phyloP scores from a whole-genome alignment of 1,284 basidiomycete species.

The Moniliophthora roreri region DNA sequence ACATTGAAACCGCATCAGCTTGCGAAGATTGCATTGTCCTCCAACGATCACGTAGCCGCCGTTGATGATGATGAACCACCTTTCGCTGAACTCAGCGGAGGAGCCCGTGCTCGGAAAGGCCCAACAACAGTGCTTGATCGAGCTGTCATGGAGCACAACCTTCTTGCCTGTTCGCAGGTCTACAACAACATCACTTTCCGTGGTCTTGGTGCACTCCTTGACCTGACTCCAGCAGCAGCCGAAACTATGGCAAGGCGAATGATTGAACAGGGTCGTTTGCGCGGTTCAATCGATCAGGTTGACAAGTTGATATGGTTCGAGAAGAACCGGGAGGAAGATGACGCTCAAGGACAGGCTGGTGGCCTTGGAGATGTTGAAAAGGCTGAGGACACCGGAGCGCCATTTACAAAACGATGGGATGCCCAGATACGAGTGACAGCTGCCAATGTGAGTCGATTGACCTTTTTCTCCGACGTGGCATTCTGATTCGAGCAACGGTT shows the following conservation, averaged over 20 bases:
- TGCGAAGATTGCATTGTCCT: conserved; percentile 82
- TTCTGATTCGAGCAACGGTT: conserved; percentile 10
- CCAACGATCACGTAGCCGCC: conserved; percentile 74
- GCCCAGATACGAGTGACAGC: conserved; percentile 84
- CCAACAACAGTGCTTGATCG: conserved; percentile 96
- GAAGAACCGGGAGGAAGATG: conserved; percentile 76
- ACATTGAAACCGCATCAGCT: conserved; percentile 91
- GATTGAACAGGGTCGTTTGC: conserved; percentile 93
- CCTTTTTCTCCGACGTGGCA: conserved; percentile 3
- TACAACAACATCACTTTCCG: conserved; percentile 94
- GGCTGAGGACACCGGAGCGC: conserved; percentile 84
- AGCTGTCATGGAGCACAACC: conserved; percentile 98
- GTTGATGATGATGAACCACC: conserved; percentile 52
- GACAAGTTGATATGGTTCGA: conserved; percentile 93
- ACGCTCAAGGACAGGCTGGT: conserved; percentile 89
- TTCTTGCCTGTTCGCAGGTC: conserved; percentile 92
- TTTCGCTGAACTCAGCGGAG: conserved; percentile 39
- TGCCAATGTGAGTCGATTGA: conserved; percentile 62
- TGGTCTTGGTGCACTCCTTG: conserved; percentile 83
- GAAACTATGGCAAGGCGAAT: conserved; percentile 94
- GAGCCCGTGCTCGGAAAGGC: conserved; percentile 67
- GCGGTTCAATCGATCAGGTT: conserved; percentile 92
- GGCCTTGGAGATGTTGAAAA: conserved; percentile 86
- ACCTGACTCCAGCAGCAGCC: conserved; percentile 83
- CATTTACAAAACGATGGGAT: conserved; percentile 91